Evolutionary conservation across 345 rosid genomes (phyloP).

Genomic region (Ceriops zippeliana): DNA sequence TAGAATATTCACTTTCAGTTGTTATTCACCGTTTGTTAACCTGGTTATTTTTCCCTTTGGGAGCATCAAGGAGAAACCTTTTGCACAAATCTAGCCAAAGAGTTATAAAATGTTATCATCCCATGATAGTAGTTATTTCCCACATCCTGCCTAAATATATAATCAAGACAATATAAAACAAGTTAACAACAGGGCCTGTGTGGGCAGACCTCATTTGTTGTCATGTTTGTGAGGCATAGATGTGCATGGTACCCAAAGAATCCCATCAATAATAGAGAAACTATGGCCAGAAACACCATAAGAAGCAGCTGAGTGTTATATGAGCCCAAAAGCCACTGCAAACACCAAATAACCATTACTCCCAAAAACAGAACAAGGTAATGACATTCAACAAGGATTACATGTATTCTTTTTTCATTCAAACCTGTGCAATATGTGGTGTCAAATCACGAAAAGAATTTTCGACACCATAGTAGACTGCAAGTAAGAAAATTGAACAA

Average conservation of each 20-base stretch:
- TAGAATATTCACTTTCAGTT: too few relatives aligned
- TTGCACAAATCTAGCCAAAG: background rate
- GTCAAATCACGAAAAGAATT: slow-evolving; percentile 63
- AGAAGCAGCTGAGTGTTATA: slow-evolving; percentile 85
- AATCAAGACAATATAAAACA: background rate
- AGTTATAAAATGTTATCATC: background rate
- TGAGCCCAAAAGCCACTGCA: slow-evolving; percentile 83
- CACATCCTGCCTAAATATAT: background rate
- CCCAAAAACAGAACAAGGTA: slow-evolving; percentile 2
- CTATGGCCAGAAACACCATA: slow-evolving; percentile 73
- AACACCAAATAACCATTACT: slow-evolving; percentile 17
- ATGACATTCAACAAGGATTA: background rate
- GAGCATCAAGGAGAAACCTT: background rate
- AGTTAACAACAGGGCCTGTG: background rate
- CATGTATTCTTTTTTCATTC: slow-evolving; percentile 11
- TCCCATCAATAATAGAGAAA: slow-evolving; percentile 76
- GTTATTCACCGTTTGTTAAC: too few relatives aligned
- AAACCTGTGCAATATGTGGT: slow-evolving; percentile 70
- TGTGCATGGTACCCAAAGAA: slow-evolving; percentile 77
- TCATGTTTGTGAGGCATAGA: slow-evolving; percentile 77
- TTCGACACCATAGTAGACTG: slow-evolving; percentile 82
- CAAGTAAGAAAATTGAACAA: slow-evolving; percentile 16
- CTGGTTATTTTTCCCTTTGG: too few relatives aligned
- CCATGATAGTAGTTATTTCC: background rate
- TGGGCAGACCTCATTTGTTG: slow-evolving; percentile 73